Evolutionary conservation across 805 yeast species (phyloP).

Genomic region (Schizosaccharomyces lindneri): DNA sequence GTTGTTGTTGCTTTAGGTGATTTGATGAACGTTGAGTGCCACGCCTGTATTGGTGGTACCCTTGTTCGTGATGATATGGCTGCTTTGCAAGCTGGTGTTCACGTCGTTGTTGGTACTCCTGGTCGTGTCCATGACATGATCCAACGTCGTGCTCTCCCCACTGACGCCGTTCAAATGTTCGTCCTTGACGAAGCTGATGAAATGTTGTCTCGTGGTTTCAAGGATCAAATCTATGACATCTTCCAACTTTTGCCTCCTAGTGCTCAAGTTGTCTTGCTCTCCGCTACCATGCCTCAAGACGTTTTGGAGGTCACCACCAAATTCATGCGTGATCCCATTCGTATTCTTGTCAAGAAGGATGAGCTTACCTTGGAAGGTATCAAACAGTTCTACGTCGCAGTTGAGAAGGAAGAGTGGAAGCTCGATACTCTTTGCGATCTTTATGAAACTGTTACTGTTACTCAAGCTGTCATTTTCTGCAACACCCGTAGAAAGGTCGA

Average conservation of each 20-base stretch:
- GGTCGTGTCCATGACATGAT: constrained; percentile 95
- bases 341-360: constrained; percentile 83
- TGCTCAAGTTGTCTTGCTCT: constrained; percentile 81
- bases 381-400: constrained; percentile 73
- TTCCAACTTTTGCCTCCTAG: constrained; percentile 68
- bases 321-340: constrained; percentile 85
- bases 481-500: constrained; percentile 89
- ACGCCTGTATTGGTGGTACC: constrained; percentile 96
- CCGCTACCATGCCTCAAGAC: constrained; percentile 86
- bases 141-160: constrained; percentile 60
- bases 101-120: constrained; percentile 92
- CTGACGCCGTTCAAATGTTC: constrained; percentile 74
- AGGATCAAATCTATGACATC: constrained; percentile 84
- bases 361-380: constrained; percentile 90
- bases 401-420: constrained; percentile 82
- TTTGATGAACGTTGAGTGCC: constrained; percentile 73
- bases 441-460: constrained; percentile 82
- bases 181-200: constrained; percentile 97
- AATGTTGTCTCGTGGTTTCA: constrained; percentile 77
- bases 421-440: constrained; percentile 83
- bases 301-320: constrained; percentile 75
- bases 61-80: constrained; percentile 67
- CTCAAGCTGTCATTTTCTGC: constrained; percentile 95
- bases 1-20: constrained; percentile 76
- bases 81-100: constrained; percentile 65